Evolutionary conservation across 2,329 filamentous ascomycete genomes (phyloP).

Genomic region (Cercospora sp.): DNA sequence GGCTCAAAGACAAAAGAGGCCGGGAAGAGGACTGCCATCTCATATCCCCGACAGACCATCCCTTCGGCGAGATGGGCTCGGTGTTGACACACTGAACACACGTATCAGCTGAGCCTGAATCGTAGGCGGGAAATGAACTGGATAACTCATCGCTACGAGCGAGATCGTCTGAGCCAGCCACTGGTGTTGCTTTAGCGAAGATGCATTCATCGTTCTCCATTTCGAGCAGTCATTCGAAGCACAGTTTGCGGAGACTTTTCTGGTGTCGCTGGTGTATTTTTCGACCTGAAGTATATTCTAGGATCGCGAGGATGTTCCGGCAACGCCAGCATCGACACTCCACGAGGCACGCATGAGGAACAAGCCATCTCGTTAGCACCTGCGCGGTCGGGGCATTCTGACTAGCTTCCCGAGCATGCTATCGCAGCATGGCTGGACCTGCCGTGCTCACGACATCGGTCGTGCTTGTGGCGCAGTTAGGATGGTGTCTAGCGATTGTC

Average conservation of each 20-base stretch:
- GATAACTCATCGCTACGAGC: not conserved
- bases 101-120: not conserved
- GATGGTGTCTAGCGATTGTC: not conserved
- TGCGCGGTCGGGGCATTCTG: not conserved
- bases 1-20: no score
- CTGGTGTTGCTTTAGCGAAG: not conserved
- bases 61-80: not conserved
- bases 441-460: not conserved
- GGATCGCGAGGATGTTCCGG: not conserved
- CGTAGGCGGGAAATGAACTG: not conserved
- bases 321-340: not conserved
- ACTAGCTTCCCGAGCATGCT: not conserved
- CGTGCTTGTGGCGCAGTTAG: not conserved
- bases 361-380: not conserved
- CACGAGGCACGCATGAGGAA: not conserved
- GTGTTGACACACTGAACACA: not conserved
- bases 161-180: not conserved
- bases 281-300: not conserved
- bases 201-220: not conserved
- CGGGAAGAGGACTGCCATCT: no score
- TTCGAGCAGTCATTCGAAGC: not conserved
- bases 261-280: not conserved
- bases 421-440: not conserved
- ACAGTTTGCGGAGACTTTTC: not conserved
- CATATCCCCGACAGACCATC: no score